phyloP scores from a whole-genome alignment of 805 yeast species.

The Candida michaelii region DNA sequence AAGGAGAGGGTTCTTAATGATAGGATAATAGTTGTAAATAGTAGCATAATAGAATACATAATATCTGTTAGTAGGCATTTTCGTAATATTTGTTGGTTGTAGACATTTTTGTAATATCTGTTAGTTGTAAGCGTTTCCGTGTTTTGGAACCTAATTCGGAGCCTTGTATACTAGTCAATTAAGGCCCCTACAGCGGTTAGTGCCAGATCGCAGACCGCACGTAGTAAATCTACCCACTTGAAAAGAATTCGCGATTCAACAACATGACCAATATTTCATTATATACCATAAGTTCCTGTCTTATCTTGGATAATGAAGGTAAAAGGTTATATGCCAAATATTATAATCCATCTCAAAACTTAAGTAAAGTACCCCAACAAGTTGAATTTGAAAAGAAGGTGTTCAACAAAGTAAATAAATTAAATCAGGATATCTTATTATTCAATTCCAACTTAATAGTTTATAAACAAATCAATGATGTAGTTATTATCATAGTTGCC shows the following conservation, averaged over 20 bases:
- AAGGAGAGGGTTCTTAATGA: too few species aligned
- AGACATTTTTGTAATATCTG: too few species aligned
- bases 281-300: constrained; percentile 77
- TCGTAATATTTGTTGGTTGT: too few species aligned
- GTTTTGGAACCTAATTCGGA: too few species aligned
- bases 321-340: constrained; percentile 81
- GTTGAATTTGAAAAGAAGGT: constrained; percentile 71
- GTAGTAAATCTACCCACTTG: too few species aligned
- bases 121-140: too few species aligned
- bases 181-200: too few species aligned
- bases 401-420: constrained; percentile 74
- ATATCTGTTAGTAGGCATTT: too few species aligned
- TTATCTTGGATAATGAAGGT: constrained; percentile 81
- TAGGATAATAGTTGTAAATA: constrained; percentile 2
- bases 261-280: constrained; percentile 52
- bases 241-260: constrained; percentile 4
- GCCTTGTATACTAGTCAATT: too few species aligned
- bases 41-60: constrained; percentile 3
- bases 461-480: constrained; percentile 84
- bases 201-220: too few species aligned
- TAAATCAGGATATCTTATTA: constrained; percentile 75
- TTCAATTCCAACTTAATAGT: constrained; percentile 78
- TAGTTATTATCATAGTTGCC: constrained; percentile 69
- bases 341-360: constrained; percentile 42
- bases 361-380: constrained; percentile 55